Evolutionary conservation across 2,329 filamentous ascomycete species (phyloP).

Genomic region (Neonectria hederae): DNA sequence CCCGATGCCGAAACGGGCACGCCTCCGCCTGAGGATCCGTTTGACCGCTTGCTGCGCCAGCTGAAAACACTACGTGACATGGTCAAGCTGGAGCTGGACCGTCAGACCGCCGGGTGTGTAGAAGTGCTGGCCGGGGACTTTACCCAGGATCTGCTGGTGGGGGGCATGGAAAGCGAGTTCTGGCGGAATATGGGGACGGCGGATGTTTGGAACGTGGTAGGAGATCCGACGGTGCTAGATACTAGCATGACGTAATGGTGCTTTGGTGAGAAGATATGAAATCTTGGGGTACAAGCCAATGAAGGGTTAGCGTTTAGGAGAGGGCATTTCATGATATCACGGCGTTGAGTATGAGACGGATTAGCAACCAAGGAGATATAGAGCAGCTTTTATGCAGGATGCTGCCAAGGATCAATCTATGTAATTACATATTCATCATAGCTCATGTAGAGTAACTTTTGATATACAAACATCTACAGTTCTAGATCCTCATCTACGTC

Average conservation of each 20-base stretch:
- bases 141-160: constrained; percentile 36
- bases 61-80: constrained; percentile 45
- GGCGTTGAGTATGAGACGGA: constrained; percentile 1
- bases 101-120: constrained; percentile 35
- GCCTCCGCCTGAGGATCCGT: constrained; percentile 42
- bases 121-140: constrained; percentile 31
- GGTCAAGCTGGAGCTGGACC: constrained; percentile 44
- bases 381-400: not conserved
- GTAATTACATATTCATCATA: not conserved
- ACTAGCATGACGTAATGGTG: constrained; percentile 20
- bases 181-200: constrained; percentile 40
- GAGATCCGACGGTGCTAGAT: constrained; percentile 40
- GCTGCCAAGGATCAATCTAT: constrained; percentile 10
- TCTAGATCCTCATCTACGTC: constrained; percentile 37
- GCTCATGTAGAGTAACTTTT: not conserved
- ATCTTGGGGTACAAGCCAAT: not conserved
- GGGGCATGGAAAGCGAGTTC: constrained; percentile 39
- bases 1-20: constrained; percentile 21
- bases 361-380: not conserved
- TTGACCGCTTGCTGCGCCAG: constrained; percentile 46
- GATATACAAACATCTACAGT: constrained; percentile 2
- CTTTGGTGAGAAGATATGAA: not conserved
- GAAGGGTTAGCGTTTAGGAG: not conserved
- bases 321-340: not conserved
- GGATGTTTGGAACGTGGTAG: constrained; percentile 42